Percentiles rank a stretch among this genome's conserved stretches.
These are phyloP conservation scores for Aspergillus ruber DNA, from an alignment of 2,329 filamentous ascomycete species.

Conservation along the genomic window DNA sequence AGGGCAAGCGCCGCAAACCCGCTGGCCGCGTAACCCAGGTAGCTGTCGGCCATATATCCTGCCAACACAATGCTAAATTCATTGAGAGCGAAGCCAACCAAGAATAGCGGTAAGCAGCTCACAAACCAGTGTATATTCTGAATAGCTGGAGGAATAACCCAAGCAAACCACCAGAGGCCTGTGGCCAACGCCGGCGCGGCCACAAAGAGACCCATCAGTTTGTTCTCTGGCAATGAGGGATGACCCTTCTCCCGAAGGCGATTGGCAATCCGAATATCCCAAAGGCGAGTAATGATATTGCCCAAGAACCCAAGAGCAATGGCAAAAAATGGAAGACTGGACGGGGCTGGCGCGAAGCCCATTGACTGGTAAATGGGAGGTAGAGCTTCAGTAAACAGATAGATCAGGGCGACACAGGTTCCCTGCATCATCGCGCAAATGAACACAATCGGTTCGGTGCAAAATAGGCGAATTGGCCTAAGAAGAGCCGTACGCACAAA, in stretches of 20 bases:
- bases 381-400: constrained; percentile 41
- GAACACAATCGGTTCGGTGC: constrained; percentile 44
- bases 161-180: constrained; percentile 43
- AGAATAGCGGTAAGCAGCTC: constrained; percentile 32
- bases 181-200: constrained; percentile 39
- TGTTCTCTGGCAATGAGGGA: constrained; percentile 38
- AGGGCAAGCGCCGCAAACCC: constrained; percentile 37
- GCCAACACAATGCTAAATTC: constrained; percentile 38
- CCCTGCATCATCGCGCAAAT: constrained; percentile 39
- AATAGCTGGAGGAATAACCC: constrained; percentile 39
- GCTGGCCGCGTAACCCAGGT: constrained; percentile 38
- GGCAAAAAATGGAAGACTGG: constrained; percentile 36
- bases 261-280: constrained; percentile 32
- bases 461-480: constrained; percentile 38
- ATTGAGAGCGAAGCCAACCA: constrained; percentile 42
- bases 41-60: constrained; percentile 41
- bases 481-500: constrained; percentile 36
- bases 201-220: constrained; percentile 42
- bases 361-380: constrained; percentile 33
- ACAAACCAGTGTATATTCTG: constrained; percentile 31
- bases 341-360: constrained; percentile 24
- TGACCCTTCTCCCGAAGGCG: constrained; percentile 14
- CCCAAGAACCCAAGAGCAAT: constrained; percentile 33
- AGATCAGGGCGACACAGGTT: constrained; percentile 42
- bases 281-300: constrained; percentile 36